Percentiles rank a stretch among this genome's conserved stretches.
These are phyloP conservation scores for Pseudopithomyces chartarum DNA, from an alignment of 2,329 filamentous ascomycete genomes.

Conservation along the genomic window DNA sequence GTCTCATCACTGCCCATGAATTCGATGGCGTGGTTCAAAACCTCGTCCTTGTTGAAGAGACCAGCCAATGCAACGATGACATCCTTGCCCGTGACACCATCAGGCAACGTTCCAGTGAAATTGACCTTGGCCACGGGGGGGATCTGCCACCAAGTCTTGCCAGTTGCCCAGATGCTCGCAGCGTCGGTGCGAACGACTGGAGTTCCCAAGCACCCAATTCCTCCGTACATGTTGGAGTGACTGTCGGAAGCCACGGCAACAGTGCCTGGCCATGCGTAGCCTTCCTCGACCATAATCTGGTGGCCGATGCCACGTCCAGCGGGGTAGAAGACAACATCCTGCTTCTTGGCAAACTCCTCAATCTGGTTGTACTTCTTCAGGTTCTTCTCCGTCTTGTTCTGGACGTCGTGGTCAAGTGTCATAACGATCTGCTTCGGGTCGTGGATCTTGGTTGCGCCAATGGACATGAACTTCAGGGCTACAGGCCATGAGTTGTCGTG, in stretches of 20 bases:
- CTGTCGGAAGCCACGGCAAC: conserved; percentile 78
- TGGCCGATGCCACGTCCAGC: conserved; percentile 85
- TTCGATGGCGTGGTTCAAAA: conserved; percentile 89
- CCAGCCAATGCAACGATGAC: conserved; percentile 89
- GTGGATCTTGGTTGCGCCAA: conserved; percentile 76
- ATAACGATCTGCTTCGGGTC: conserved; percentile 77
- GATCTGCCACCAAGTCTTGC: conserved; percentile 84
- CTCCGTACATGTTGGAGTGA: conserved; percentile 85
- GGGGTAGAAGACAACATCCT: conserved; percentile 78
- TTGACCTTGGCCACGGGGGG: conserved; percentile 83
- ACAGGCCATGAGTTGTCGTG: conserved; percentile 85
- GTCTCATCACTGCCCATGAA: conserved; percentile 83
- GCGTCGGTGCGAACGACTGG: conserved; percentile 87
- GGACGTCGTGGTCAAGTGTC: conserved; percentile 86
- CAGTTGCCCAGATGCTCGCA: conserved; percentile 82
- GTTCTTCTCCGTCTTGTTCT: conserved; percentile 79
- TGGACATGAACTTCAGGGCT: conserved; percentile 79
- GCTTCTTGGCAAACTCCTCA: conserved; percentile 77
- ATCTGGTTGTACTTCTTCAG: conserved; percentile 83
- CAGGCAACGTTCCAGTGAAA: conserved; percentile 74
- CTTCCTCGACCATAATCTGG: conserved; percentile 89
- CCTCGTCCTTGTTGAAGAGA: conserved; percentile 83
- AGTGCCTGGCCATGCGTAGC: conserved; percentile 83
- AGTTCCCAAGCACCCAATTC: conserved; percentile 76
- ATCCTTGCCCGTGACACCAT: conserved; percentile 89